Percentiles rank a stretch among this genome's conserved stretches.
Conservation (phyloP, 305 asterid genomes). For the Fraxinus sp. region DNA sequence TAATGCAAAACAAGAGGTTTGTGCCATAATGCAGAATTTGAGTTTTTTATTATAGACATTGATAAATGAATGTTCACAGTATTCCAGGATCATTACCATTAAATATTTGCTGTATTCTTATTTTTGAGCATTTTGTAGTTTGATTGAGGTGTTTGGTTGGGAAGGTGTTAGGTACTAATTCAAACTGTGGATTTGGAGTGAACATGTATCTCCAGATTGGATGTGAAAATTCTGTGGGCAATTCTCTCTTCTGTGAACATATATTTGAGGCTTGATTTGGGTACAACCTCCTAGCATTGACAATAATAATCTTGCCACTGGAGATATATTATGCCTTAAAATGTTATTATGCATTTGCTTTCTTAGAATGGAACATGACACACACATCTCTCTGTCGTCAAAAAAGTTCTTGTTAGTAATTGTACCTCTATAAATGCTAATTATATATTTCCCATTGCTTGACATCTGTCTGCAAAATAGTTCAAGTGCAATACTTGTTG, state of each 20-base stretch:
- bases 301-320: not conserved
- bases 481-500: constrained; percentile 55
- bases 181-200: not conserved
- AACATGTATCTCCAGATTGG: not conserved
- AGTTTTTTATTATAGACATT: constrained; percentile 1
- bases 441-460: constrained; percentile 22
- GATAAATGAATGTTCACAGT: not conserved
- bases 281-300: not conserved
- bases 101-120: not conserved
- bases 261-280: not conserved
- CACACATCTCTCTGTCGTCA: not conserved
- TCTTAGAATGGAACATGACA: not conserved
- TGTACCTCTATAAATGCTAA: not conserved
- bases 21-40: not conserved
- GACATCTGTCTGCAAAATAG: constrained; percentile 39
- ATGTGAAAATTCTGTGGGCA: not conserved
- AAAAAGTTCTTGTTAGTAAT: constrained; percentile 8
- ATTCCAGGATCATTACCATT: not conserved
- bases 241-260: not conserved
- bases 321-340: not conserved
- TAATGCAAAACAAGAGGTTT: constrained; percentile 65
- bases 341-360: not conserved
- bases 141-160: not conserved
- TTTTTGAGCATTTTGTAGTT: not conserved
- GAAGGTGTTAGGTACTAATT: not conserved